Evolutionary conservation across 345 rosid species (phyloP).

Genomic region (Aquilaria sinensis): DNA sequence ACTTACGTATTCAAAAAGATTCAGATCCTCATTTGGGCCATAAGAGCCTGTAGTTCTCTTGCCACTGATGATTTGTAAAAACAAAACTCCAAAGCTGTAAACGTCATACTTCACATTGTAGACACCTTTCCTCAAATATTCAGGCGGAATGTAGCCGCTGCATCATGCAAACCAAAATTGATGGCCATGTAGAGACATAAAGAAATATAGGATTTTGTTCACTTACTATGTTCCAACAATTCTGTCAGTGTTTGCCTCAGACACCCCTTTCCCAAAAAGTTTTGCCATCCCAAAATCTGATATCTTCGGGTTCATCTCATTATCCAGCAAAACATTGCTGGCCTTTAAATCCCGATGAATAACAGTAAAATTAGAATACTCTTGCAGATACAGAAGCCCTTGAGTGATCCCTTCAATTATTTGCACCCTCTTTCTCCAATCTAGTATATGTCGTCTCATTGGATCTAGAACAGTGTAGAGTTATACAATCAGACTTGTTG

Average conservation of each 20-base stretch:
- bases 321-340: no score
- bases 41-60: neutral
- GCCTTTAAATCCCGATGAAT: conserved; percentile 14
- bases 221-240: conserved; percentile 12
- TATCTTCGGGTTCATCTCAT: conserved; percentile 4
- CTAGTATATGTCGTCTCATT: neutral
- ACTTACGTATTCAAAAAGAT: neutral
- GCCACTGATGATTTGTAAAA: neutral
- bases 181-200: neutral
- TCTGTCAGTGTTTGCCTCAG: neutral
- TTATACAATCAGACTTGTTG: neutral
- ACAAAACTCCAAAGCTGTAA: neutral
- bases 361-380: conserved; percentile 15
- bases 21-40: neutral
- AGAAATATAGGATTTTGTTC: neutral
- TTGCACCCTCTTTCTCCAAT: no score
- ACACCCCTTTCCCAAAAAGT: neutral
- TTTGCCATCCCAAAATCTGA: conserved; percentile 8
- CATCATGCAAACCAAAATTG: neutral
- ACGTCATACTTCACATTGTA: neutral
- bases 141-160: neutral
- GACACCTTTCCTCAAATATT: neutral
- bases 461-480: conserved; percentile 5
- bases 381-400: conserved; percentile 27
- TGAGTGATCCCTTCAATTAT: conserved; percentile 12